phyloP scores from a whole-genome alignment of 345 rosid genomes.

The Iberis pinnata region DNA sequence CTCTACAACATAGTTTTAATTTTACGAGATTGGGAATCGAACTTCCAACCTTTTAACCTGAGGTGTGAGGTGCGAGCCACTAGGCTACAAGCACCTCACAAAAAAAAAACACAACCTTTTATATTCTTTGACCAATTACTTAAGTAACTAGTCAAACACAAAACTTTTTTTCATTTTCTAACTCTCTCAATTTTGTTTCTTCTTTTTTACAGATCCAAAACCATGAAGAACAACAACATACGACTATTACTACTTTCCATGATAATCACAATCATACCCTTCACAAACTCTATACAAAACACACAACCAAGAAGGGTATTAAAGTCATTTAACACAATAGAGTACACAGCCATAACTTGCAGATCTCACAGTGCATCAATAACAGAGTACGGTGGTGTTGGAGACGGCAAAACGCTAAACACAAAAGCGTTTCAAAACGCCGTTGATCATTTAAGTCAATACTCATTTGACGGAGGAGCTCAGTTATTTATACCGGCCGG shows the following conservation, averaged over 20 bases:
- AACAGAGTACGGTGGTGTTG: slow-evolving; percentile 84
- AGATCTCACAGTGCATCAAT: slow-evolving; percentile 71
- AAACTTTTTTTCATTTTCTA: background rate
- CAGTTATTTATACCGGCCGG: slow-evolving; percentile 77
- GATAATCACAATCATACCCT: slow-evolving; percentile 15
- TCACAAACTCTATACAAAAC: background rate
- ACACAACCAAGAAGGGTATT: background rate
- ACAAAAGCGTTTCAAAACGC: slow-evolving; percentile 78
- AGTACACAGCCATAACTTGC: slow-evolving; percentile 70
- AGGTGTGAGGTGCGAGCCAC: too few relatives aligned
- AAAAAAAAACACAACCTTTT: too few relatives aligned
- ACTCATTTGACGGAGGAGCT: slow-evolving; percentile 55
- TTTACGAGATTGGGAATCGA: too few relatives aligned
- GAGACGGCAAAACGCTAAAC: slow-evolving; percentile 72
- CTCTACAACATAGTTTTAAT: too few relatives aligned
- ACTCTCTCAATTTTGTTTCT: slow-evolving; percentile 3
- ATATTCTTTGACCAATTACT: background rate
- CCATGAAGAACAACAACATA: slow-evolving; percentile 23
- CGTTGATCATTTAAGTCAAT: slow-evolving; percentile 45
- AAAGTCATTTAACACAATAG: slow-evolving; percentile 34
- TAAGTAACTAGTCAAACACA: too few relatives aligned
- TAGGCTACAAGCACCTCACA: too few relatives aligned
- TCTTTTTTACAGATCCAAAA: background rate
- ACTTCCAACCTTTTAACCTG: too few relatives aligned
- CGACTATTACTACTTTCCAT: slow-evolving; percentile 14